phyloP scores from a whole-genome alignment of 2,329 filamentous ascomycete genomes.

The Cryphonectria radicalis region DNA sequence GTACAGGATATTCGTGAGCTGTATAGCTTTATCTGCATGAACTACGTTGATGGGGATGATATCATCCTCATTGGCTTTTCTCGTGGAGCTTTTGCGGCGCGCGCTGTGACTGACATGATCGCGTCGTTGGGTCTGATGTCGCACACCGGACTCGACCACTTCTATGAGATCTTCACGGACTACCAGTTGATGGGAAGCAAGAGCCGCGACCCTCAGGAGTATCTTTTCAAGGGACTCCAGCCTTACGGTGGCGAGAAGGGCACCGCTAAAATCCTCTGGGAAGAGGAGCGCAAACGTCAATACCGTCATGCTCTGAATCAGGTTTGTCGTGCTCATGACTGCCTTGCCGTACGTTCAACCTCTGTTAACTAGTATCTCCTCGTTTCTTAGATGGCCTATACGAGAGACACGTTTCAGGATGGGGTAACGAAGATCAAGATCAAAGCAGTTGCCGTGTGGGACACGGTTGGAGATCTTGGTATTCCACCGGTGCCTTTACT shows the following conservation, averaged over 20 bases:
- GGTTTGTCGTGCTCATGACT: slow-evolving; percentile 30
- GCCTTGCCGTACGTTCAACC: neutral
- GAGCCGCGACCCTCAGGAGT: slow-evolving; percentile 32
- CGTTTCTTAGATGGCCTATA: slow-evolving; percentile 37
- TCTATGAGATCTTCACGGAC: slow-evolving; percentile 47
- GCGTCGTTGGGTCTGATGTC: slow-evolving; percentile 48
- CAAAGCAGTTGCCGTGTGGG: slow-evolving; percentile 54
- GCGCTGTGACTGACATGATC: slow-evolving; percentile 45
- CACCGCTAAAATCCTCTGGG: slow-evolving; percentile 39
- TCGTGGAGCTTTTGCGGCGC: slow-evolving; percentile 45
- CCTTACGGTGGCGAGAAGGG: slow-evolving; percentile 35
- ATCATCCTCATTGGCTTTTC: slow-evolving; percentile 46
- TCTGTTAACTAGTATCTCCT: neutral
- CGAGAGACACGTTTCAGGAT: slow-evolving; percentile 41
- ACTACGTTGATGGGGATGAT: slow-evolving; percentile 43
- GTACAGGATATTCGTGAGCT: slow-evolving; percentile 40
- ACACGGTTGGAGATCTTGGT: slow-evolving; percentile 52
- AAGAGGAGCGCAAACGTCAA: slow-evolving; percentile 38
- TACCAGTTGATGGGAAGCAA: slow-evolving; percentile 40
- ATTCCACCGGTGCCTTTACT: slow-evolving; percentile 47
- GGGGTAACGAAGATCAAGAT: slow-evolving; percentile 43
- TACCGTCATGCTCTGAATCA: slow-evolving; percentile 44
- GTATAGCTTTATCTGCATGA: slow-evolving; percentile 45
- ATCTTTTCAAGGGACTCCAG: slow-evolving; percentile 30
- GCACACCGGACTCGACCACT: slow-evolving; percentile 45